Percentiles rank a stretch among this genome's conserved stretches.
Conservation (phyloP, 2,329 filamentous ascomycete species). For the Penicillium oxalicum region DNA sequence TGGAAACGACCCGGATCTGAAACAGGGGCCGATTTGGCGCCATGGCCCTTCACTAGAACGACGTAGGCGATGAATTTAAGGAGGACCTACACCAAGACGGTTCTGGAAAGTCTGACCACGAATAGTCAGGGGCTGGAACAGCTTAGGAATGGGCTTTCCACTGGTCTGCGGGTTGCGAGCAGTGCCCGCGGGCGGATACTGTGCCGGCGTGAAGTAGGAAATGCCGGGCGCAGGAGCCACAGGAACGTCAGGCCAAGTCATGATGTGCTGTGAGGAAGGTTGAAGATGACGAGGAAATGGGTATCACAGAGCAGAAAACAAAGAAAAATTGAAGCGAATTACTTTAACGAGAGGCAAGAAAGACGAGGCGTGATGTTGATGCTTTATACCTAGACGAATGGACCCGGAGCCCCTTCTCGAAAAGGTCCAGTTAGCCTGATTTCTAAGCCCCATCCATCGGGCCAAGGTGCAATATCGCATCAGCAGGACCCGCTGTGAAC, state of each 20-base stretch:
- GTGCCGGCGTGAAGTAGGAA: slow-evolving; percentile 38
- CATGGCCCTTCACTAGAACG: too few species aligned
- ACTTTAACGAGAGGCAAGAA: background rate
- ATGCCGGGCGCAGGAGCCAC: slow-evolving; percentile 35
- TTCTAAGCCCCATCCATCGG: slow-evolving; percentile 9
- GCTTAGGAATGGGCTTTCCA: slow-evolving; percentile 45
- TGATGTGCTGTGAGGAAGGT: slow-evolving; percentile 1
- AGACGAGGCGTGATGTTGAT: too few species aligned
- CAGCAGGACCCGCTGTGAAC: background rate
- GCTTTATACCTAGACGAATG: too few species aligned
- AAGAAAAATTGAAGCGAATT: background rate
- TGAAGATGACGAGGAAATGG: background rate
- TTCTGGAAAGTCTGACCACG: slow-evolving; percentile 59
- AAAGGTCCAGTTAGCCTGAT: slow-evolving; percentile 1
- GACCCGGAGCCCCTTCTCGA: too few species aligned
- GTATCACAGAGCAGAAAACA: background rate
- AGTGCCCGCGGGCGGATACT: slow-evolving; percentile 34
- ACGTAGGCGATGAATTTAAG: too few species aligned
- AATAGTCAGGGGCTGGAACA: slow-evolving; percentile 54
- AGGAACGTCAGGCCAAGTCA: slow-evolving; percentile 30
- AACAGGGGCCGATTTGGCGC: background rate
- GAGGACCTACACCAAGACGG: slow-evolving; percentile 50
- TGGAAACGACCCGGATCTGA: background rate
- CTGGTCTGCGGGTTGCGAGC: slow-evolving; percentile 39
- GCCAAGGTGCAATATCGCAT: background rate